phyloP scores from a whole-genome alignment of 495 filamentous ascomycete species.

The Lasiosphaeria miniovina region DNA sequence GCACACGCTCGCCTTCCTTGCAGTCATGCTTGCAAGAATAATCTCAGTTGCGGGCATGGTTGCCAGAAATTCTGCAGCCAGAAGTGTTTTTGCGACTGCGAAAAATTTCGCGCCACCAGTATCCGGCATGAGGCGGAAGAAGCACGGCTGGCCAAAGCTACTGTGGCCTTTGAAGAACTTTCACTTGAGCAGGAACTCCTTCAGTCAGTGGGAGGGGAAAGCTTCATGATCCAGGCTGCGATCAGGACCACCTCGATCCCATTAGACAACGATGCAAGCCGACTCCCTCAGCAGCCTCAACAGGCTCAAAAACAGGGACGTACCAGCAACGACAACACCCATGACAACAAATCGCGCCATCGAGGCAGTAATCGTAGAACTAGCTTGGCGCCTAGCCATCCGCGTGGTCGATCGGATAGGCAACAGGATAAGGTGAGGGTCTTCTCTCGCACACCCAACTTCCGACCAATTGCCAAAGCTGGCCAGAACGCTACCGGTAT shows the following conservation, averaged over 20 bases:
- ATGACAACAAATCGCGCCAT: no score
- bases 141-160: not conserved
- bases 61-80: conserved; percentile 43
- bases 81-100: conserved; percentile 36
- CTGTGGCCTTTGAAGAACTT: not conserved
- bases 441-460: no score
- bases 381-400: no score
- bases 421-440: no score
- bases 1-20: conserved; percentile 63
- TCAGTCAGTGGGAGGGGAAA: not conserved
- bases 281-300: no score
- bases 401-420: no score
- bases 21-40: conserved; percentile 55
- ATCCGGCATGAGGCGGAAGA: not conserved
- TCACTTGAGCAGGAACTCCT: conserved; percentile 14
- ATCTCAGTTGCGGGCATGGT: conserved; percentile 62
- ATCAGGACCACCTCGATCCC: not conserved
- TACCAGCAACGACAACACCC: no score
- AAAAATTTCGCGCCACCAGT: conserved; percentile 14
- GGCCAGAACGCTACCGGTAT: no score
- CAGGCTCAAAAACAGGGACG: no score
- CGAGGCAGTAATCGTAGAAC: no score
- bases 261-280: no score
- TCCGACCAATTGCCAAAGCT: no score
- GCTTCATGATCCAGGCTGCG: not conserved